These are phyloP conservation scores for Neopestalotiopsis rosae DNA, from an alignment of 2,329 filamentous ascomycete genomes.

Conservation along the genomic window DNA sequence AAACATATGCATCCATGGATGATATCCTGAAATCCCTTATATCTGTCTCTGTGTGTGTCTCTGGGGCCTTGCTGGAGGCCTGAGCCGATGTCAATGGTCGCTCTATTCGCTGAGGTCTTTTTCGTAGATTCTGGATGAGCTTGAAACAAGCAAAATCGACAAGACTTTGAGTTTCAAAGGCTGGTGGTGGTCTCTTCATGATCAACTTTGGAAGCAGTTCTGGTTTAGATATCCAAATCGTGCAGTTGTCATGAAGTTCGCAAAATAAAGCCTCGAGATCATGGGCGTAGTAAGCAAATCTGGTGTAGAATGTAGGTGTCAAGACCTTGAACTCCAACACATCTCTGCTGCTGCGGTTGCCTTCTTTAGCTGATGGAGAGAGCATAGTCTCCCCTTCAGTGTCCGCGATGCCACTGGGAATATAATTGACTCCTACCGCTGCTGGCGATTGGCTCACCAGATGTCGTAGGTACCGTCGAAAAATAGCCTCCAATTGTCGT, in stretches of 20 bases:
- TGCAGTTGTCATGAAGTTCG: slow-evolving; percentile 64
- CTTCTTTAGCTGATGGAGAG: slow-evolving; percentile 31
- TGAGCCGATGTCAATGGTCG: slow-evolving; percentile 47
- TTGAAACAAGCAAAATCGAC: slow-evolving; percentile 49
- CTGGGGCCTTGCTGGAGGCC: slow-evolving; percentile 11
- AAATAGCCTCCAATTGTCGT: slow-evolving; percentile 48
- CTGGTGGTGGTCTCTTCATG: slow-evolving; percentile 43
- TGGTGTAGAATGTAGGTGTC: slow-evolving; percentile 70
- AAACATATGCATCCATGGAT: slow-evolving; percentile 56
- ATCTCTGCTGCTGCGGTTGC: slow-evolving; percentile 32
- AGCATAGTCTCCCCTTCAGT: slow-evolving; percentile 42
- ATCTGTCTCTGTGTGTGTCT: slow-evolving; percentile 36
- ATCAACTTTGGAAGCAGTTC: slow-evolving; percentile 54
- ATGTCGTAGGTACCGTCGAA: slow-evolving; percentile 52
- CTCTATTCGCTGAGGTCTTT: slow-evolving; percentile 45
- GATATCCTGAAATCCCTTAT: slow-evolving; percentile 55
- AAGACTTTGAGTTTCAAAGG: slow-evolving; percentile 39
- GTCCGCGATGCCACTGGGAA: slow-evolving; percentile 53
- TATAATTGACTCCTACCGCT: slow-evolving; percentile 57
- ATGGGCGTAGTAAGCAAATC: slow-evolving; percentile 67
- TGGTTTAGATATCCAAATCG: slow-evolving; percentile 61
- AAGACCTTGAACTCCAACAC: slow-evolving; percentile 62
- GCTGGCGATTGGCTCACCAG: slow-evolving; percentile 53
- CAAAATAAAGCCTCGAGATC: slow-evolving; percentile 66
- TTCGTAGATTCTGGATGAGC: slow-evolving; percentile 49